Base-by-base conservation (phyloP, 2,329 filamentous ascomycete genomes). In the Drechmeria coniospora region DNA sequence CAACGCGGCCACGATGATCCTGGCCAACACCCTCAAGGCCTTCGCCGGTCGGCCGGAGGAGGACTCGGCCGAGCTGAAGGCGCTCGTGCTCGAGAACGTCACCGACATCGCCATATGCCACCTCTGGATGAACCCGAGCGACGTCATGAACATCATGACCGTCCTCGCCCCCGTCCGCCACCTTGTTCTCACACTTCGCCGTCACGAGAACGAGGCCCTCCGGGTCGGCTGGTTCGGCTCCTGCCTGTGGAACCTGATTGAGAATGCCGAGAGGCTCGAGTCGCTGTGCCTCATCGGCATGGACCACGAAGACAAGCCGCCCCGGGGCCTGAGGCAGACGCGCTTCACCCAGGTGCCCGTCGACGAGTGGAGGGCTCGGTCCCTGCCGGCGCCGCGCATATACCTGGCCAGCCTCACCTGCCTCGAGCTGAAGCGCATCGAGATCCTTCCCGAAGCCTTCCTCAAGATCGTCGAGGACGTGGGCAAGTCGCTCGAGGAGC, bases 11-110 rank as follows among this genome's bases (percentile, higher is more conserved):
- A 68, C 62, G 8, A 54, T 62, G 36, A 56, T 68, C n/a, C 46
- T 68, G 11, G 63, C 61, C 28, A 67, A 64, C 31, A 63, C 58
- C 4, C 46, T 68, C 32, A 61, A 62, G 34, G 60, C 58, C 4
- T 47, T 68, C 27, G 56, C 56, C 3, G 44, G 48, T 17, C 53
- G 64, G 6, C 50, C 54, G 2, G 55, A 62, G 30, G 61, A 63
- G 30, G 53, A 55, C 28, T 56, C 57, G 7, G 45, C 46, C 18
- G 31, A 42, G 3, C 48, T 68, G 4, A 53, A 57, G 36, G 56
- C 56, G 0, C 42, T 68, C 21, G 61, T 66, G 1, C 35, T 68
- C 3, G 63, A 68, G 33, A 62, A 65, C 27, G 45, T 68, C 27
- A 58, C 56, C 6, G 62, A 67, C 33, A 50, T 54, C 7, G 54